These are phyloP conservation scores for Mycena epipterygia DNA, from an alignment of 768 basidiomycete genomes.

Conservation along the genomic window DNA sequence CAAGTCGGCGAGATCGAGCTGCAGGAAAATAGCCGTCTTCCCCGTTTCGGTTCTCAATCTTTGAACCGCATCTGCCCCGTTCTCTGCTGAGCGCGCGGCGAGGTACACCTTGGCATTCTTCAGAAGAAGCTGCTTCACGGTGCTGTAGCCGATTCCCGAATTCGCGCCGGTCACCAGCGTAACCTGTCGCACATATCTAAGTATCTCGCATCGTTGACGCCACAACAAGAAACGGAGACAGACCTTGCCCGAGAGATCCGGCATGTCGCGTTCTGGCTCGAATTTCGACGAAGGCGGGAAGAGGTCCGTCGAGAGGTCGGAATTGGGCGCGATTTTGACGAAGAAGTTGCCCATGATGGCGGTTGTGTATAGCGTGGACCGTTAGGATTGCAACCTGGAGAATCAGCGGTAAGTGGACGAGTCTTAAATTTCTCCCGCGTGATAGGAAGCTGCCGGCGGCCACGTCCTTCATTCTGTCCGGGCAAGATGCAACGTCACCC, in stretches of 20 bases:
- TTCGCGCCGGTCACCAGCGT: conserved; percentile 38
- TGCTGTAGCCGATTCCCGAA: conserved; percentile 36
- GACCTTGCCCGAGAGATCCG: conserved; percentile 40
- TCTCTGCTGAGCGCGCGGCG: conserved; percentile 34
- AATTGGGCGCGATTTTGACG: conserved; percentile 22
- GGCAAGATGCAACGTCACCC: too few relatives aligned
- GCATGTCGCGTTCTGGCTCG: background rate
- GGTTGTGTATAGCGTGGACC: background rate
- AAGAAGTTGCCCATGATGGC: conserved; percentile 23
- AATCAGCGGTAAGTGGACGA: background rate
- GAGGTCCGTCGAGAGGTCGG: conserved; percentile 21
- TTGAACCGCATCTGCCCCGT: conserved; percentile 35
- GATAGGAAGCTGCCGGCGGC: too few relatives aligned
- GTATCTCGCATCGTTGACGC: background rate
- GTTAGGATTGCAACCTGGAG: background rate
- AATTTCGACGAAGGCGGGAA: conserved; percentile 27
- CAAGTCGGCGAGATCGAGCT: conserved; percentile 41
- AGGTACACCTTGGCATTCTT: conserved; percentile 48
- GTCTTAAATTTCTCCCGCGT: too few relatives aligned
- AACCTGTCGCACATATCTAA: conserved; percentile 9
- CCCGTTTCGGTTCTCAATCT: conserved; percentile 35
- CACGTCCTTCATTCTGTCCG: too few relatives aligned
- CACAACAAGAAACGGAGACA: too few relatives aligned
- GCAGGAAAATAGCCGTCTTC: conserved; percentile 33
- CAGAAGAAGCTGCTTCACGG: conserved; percentile 27